Conservation (phyloP, 345 rosid genomes). For the Punica granatum region DNA sequence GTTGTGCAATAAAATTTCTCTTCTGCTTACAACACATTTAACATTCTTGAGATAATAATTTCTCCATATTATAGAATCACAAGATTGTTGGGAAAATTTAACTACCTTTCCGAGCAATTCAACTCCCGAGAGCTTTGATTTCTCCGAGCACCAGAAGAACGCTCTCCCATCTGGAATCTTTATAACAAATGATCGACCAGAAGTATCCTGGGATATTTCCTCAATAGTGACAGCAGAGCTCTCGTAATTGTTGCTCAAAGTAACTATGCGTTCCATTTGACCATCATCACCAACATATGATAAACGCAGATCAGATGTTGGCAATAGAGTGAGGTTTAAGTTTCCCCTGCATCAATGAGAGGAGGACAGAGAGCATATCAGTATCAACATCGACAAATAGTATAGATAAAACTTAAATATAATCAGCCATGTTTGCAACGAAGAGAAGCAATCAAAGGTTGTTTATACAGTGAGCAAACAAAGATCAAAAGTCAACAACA, state of each 20-base stretch:
- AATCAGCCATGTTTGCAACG: background rate
- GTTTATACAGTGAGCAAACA: background rate
- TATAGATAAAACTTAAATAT: background rate
- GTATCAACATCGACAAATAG: background rate
- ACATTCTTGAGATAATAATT: background rate
- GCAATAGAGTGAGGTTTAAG: conserved; percentile 66
- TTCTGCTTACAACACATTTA: background rate
- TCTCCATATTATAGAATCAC: background rate
- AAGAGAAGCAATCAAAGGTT: background rate
- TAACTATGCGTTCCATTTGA: conserved; percentile 52
- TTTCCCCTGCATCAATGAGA: conserved; percentile 54
- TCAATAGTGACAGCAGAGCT: conserved; percentile 44
- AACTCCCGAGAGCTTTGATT: conserved; percentile 68
- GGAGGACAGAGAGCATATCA: background rate
- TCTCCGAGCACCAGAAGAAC: conserved; percentile 92
- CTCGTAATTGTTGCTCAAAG: conserved; percentile 42
- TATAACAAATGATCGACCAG: conserved; percentile 80
- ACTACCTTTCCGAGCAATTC: conserved; percentile 85
- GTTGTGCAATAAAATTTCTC: background rate
- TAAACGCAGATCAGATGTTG: conserved; percentile 78
- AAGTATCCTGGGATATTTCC: conserved; percentile 59
- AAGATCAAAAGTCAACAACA: too few species aligned
- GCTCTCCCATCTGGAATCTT: conserved; percentile 42
- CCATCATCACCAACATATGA: conserved; percentile 85
- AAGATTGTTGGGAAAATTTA: background rate